phyloP scores from a whole-genome alignment of 352 stramenopile species.

The Saprolegnia parasitica region DNA sequence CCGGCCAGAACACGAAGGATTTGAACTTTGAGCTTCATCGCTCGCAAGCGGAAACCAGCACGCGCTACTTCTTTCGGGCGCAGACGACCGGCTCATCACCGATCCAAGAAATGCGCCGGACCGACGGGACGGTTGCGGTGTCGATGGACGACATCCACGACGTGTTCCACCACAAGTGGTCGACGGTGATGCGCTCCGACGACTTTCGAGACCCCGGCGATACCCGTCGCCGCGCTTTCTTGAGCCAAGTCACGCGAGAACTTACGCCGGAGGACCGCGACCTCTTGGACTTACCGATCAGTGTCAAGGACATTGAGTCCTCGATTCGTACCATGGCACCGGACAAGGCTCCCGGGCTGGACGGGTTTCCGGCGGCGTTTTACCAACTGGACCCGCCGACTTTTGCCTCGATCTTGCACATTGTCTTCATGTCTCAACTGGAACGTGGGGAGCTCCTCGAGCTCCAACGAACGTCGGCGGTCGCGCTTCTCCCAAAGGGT shows the following conservation, averaged over 20 bases:
- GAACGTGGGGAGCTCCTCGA: neutral
- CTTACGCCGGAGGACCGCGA: neutral
- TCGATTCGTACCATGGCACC: neutral
- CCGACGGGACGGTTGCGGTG: no score
- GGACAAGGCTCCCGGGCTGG: neutral
- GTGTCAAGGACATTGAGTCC: neutral
- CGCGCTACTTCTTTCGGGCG: no score
- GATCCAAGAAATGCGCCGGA: no score
- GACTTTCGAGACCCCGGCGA: neutral
- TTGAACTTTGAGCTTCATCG: no score
- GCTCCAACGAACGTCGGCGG: neutral
- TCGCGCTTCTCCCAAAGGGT: neutral
- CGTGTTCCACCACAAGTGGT: neutral
- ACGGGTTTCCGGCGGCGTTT: constrained; percentile 7
- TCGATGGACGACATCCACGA: neutral
- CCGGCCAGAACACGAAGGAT: no score
- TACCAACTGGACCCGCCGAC: neutral
- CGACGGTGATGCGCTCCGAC: neutral
- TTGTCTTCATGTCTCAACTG: constrained; percentile 2
- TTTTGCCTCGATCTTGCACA: neutral
- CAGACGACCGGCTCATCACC: no score
- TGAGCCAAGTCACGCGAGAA: neutral
- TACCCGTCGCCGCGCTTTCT: no score
- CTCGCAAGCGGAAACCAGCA: no score
- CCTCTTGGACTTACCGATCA: neutral